A percentile compares a stretch with the other conserved stretches of the same genome.
phyloP scores from a whole-genome alignment of 208 protist genomes.

The Acanthamoeba sp. region DNA sequence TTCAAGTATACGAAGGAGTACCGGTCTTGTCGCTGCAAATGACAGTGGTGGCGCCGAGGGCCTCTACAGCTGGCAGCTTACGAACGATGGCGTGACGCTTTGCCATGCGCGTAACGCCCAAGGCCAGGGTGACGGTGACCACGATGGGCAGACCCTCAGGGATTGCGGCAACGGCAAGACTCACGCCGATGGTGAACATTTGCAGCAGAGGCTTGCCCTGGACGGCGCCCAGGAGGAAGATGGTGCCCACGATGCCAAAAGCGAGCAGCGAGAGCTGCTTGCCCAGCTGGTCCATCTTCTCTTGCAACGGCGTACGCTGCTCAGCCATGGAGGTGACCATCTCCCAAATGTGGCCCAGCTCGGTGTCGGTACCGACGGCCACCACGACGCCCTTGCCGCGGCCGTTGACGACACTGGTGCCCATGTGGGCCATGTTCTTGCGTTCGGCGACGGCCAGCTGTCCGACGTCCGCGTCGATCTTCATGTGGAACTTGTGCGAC shows the following conservation, averaged over 20 bases:
- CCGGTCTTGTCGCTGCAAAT: conserved; percentile 99
- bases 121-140: conserved; percentile 82
- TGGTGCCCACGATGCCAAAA: conserved; percentile 84
- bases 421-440: conserved; percentile 93
- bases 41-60: conserved; percentile 96
- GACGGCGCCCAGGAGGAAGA: conserved; percentile 70
- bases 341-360: conserved; percentile 96
- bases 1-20: too few relatives aligned
- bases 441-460: conserved; percentile 75
- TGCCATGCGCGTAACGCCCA: conserved; percentile 94
- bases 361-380: conserved; percentile 93
- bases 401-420: conserved; percentile 83
- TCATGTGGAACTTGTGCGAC: conserved; percentile 84
- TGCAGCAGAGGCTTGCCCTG: conserved; percentile 90
- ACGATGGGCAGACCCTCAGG: conserved; percentile 97
- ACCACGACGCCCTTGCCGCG: conserved; percentile 95
- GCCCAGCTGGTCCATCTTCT: conserved; percentile 89
- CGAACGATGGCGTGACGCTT: conserved; percentile 73
- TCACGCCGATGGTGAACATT: conserved; percentile 98
- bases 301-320: conserved; percentile 95
- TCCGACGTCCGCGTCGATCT: conserved; percentile 71
- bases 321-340: conserved; percentile 92
- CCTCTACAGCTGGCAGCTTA: conserved; percentile 78
- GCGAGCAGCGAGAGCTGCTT: conserved; percentile 80
- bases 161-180: conserved; percentile 98